These are phyloP conservation scores for Alternaria ventricosa DNA, from an alignment of 2,329 filamentous ascomycete species.

Conservation along the genomic window DNA sequence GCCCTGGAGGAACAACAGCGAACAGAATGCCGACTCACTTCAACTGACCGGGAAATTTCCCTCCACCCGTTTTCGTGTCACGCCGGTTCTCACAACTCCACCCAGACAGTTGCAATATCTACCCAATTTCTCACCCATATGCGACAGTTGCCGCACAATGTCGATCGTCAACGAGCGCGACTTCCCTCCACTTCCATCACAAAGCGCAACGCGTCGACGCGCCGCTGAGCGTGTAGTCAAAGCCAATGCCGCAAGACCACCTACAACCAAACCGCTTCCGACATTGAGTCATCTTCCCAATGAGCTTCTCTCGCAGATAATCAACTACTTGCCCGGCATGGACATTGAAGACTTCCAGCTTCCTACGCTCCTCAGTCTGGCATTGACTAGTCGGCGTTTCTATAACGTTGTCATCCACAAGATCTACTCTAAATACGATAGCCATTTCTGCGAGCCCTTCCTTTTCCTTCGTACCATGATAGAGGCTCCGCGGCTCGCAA, in stretches of 20 bases:
- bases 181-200: constrained; percentile 31
- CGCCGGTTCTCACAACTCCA: neutral
- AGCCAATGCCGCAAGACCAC: neutral
- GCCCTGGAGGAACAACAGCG: neutral
- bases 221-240: neutral
- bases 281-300: constrained; percentile 34
- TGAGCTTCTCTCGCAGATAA: constrained; percentile 36
- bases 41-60: neutral
- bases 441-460: constrained; percentile 32
- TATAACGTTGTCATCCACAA: constrained; percentile 27
- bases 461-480: constrained; percentile 37
- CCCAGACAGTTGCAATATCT: too few relatives aligned
- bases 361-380: constrained; percentile 26
- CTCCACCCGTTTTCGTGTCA: neutral
- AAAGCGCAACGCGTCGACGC: neutral
- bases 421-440: constrained; percentile 31
- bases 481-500: constrained; percentile 21
- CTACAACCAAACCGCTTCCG: neutral
- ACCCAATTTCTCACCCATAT: neutral
- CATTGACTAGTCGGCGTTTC: constrained; percentile 29
- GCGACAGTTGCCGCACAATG: constrained; percentile 6
- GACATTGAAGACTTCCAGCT: constrained; percentile 23
- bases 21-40: neutral
- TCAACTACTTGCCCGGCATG: constrained; percentile 28
- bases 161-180: constrained; percentile 20